These are phyloP conservation scores for Phlebiopsis gigantea DNA, from an alignment of 768 basidiomycete species.

Conservation along the genomic window DNA sequence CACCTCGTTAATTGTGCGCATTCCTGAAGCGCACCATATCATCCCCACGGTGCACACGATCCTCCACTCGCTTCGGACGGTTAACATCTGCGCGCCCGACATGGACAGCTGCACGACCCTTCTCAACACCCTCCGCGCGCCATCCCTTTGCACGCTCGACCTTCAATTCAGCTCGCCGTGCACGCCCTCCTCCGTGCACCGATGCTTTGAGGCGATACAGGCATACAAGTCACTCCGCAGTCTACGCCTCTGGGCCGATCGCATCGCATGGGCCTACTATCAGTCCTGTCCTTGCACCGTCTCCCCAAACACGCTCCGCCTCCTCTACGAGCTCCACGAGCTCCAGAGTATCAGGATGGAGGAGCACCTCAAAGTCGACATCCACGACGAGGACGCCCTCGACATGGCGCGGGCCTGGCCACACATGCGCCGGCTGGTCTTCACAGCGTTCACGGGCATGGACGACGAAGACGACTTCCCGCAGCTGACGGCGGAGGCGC, in stretches of 20 bases:
- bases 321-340: neutral
- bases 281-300: neutral
- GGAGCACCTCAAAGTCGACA: neutral
- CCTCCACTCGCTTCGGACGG: neutral
- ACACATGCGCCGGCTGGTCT: neutral
- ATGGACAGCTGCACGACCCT: neutral
- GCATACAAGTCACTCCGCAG: neutral
- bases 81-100: neutral
- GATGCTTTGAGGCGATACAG: neutral
- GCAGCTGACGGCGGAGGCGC: neutral
- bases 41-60: neutral
- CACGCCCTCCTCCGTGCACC: neutral
- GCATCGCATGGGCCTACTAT: neutral
- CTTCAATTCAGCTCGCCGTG: neutral
- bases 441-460: neutral
- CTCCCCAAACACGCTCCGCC: neutral
- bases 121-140: neutral
- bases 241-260: neutral
- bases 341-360: neutral
- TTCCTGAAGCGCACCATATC: neutral
- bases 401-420: neutral
- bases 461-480: neutral
- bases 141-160: neutral
- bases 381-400: conserved; percentile 5
- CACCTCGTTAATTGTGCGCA: neutral